phyloP scores from a whole-genome alignment of 768 basidiomycete species.

The Mrakia frigida region DNA sequence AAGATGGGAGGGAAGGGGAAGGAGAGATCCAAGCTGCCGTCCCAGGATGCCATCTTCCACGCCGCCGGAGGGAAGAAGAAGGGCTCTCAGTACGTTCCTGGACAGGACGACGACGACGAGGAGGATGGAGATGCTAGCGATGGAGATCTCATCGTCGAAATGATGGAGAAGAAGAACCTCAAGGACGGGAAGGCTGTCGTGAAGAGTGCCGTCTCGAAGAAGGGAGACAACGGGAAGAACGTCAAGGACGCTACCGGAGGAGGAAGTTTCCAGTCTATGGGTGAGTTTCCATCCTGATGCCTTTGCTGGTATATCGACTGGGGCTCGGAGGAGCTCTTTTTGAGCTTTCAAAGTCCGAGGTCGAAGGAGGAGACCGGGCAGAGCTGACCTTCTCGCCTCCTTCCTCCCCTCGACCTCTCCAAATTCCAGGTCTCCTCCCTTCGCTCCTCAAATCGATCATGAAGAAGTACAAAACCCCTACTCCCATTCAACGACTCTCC shows the following conservation, averaged over 20 bases:
- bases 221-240: conserved; percentile 60
- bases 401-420: conserved; percentile 4
- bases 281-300: conserved; percentile 48
- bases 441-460: conserved; percentile 75
- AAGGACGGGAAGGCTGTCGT: conserved; percentile 70
- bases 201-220: conserved; percentile 57
- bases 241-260: conserved; percentile 77
- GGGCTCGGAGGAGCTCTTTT: background rate
- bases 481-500: conserved; percentile 87
- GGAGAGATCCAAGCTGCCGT: conserved; percentile 20
- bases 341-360: background rate
- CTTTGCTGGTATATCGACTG: background rate
- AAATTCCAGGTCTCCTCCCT: conserved; percentile 65
- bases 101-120: conserved; percentile 48
- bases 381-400: conserved; percentile 6
- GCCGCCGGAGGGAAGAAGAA: conserved; percentile 22
- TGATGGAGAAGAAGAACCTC: conserved; percentile 65
- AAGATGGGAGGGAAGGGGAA: conserved; percentile 26
- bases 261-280: conserved; percentile 95
- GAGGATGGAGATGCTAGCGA: conserved; percentile 50
- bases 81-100: conserved; percentile 10
- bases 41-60: conserved; percentile 19
- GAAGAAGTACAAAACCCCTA: conserved; percentile 91
- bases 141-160: conserved; percentile 59
- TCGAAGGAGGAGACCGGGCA: background rate